Conservation (phyloP, 306 rosid genomes). For the Myrica gale region DNA sequence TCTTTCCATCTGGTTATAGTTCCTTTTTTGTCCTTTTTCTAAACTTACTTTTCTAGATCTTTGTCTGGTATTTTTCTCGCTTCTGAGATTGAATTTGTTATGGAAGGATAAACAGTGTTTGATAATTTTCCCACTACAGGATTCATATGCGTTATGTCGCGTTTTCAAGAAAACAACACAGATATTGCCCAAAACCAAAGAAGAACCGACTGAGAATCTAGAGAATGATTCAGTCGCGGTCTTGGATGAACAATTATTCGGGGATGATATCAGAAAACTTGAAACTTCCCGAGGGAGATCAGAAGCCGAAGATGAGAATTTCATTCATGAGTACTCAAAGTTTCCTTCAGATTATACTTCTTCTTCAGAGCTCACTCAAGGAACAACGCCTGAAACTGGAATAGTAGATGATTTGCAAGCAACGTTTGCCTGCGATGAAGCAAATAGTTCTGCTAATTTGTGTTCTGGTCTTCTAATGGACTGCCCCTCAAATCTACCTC, state of each 20-base stretch:
- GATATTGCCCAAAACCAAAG: constrained; percentile 38
- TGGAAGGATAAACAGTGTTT: constrained; percentile 3
- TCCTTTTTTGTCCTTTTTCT: constrained; percentile 35
- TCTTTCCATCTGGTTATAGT: constrained; percentile 36
- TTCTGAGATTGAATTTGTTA: not conserved
- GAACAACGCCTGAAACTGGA: constrained; percentile 60
- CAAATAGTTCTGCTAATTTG: constrained; percentile 58
- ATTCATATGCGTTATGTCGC: constrained; percentile 89
- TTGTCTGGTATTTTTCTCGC: constrained; percentile 23
- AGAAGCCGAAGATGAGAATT: constrained; percentile 45
- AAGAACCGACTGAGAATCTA: constrained; percentile 12
- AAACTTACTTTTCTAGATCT: constrained; percentile 23
- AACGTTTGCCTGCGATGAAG: constrained; percentile 79
- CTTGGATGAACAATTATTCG: constrained; percentile 33
- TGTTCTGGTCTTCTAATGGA: constrained; percentile 43
- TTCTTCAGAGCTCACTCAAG: constrained; percentile 94
- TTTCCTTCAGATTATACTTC: constrained; percentile 61
- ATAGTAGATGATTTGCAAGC: constrained; percentile 65
- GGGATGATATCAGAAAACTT: constrained; percentile 47
- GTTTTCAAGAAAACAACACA: constrained; percentile 76
- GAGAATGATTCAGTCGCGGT: constrained; percentile 35
- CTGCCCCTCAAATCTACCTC: constrained; percentile 51
- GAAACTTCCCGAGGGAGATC: constrained; percentile 46
- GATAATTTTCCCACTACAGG: constrained; percentile 44
- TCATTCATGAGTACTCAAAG: constrained; percentile 38